These are phyloP conservation scores for Zygotorulaspora florentina DNA, from an alignment of 805 yeast genomes.

Conservation along the genomic window DNA sequence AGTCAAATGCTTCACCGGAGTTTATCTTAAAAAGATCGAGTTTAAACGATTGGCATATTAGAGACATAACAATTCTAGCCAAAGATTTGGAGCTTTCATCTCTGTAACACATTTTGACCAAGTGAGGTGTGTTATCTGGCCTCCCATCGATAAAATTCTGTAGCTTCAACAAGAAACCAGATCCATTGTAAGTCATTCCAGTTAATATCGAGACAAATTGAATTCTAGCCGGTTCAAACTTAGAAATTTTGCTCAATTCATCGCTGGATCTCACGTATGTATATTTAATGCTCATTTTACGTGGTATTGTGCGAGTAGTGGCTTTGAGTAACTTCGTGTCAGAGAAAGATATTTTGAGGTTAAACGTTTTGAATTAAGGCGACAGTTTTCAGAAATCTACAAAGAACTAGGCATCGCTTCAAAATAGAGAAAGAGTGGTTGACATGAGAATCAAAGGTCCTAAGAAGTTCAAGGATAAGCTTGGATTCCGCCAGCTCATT, in stretches of 20 bases:
- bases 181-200: constrained; percentile 13
- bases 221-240: constrained; percentile 4
- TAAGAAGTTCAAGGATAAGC: constrained; percentile 13
- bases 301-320: neutral
- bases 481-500: constrained; percentile 11
- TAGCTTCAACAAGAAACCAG: constrained; percentile 15
- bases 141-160: constrained; percentile 17
- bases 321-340: no score
- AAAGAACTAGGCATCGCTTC: neutral
- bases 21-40: constrained; percentile 15
- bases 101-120: constrained; percentile 15
- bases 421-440: neutral
- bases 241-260: neutral
- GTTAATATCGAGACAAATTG: constrained; percentile 23
- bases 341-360: neutral
- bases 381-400: neutral
- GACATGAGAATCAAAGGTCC: constrained; percentile 7
- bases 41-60: constrained; percentile 19
- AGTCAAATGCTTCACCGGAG: constrained; percentile 4
- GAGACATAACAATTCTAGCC: constrained; percentile 21
- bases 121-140: constrained; percentile 11
- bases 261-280: neutral
- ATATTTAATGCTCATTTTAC: neutral
- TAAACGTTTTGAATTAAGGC: neutral
- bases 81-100: constrained; percentile 13